Conservation (phyloP, 2,329 filamentous ascomycete species). For the Nothopassalora personata region DNA sequence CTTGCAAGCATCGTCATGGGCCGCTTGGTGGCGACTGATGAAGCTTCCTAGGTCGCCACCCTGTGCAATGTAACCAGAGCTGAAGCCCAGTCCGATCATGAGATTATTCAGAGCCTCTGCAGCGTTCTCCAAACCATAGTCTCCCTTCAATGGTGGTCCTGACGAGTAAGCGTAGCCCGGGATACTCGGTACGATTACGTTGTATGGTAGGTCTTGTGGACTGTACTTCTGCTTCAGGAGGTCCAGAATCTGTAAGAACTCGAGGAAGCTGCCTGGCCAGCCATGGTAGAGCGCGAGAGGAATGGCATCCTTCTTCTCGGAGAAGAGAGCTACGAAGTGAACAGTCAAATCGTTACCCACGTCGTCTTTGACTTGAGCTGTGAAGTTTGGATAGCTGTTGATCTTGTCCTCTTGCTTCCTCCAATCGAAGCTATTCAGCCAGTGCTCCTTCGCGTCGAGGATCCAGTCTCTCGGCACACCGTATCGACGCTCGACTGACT, state of each 20-base stretch:
- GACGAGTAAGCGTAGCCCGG: slow-evolving; percentile 49
- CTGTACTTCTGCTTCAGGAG: slow-evolving; percentile 42
- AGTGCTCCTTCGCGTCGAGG: slow-evolving; percentile 32
- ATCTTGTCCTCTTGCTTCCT: slow-evolving; percentile 25
- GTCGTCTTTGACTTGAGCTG: slow-evolving; percentile 23
- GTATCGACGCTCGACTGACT: slow-evolving; percentile 31
- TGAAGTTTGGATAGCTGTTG: slow-evolving; percentile 22
- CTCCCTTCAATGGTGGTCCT: slow-evolving; percentile 37
- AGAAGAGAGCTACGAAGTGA: slow-evolving; percentile 54
- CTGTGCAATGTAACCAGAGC: slow-evolving; percentile 46
- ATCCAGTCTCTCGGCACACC: slow-evolving; percentile 49
- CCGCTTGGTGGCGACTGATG: slow-evolving; percentile 37
- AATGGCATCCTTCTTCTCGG: slow-evolving; percentile 38
- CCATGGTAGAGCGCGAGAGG: slow-evolving; percentile 35
- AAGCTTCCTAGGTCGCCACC: slow-evolving; percentile 51
- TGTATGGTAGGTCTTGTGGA: slow-evolving; percentile 48
- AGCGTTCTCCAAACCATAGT: slow-evolving; percentile 39
- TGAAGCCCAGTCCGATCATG: slow-evolving; percentile 48
- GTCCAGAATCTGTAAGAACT: slow-evolving; percentile 31
- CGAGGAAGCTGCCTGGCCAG: slow-evolving; percentile 36
- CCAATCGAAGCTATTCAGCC: slow-evolving; percentile 35
- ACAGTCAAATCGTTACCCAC: slow-evolving; percentile 38
- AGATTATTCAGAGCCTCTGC: slow-evolving; percentile 45
- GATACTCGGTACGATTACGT: slow-evolving; percentile 50
- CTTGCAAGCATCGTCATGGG: slow-evolving; percentile 14